Conservation (phyloP, 2,329 filamentous ascomycete species). For the Trichoderma breve region DNA sequence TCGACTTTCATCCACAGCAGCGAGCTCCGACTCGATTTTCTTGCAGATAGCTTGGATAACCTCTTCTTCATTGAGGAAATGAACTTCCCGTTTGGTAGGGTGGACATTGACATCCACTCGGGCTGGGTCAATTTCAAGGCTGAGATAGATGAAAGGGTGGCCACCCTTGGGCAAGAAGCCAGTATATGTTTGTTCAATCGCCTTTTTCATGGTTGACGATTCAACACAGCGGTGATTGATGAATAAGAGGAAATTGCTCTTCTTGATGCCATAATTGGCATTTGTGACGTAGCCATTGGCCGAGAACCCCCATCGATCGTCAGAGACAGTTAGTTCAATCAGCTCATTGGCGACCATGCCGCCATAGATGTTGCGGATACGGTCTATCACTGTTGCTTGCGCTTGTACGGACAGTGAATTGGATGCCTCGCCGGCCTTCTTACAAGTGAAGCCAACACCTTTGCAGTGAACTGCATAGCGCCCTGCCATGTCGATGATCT, state of each 20-base stretch:
- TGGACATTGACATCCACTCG: constrained; percentile 97
- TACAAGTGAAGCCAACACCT: constrained; percentile 92
- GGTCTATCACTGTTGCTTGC: constrained; percentile 69
- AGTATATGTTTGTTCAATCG: constrained; percentile 85
- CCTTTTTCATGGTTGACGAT: constrained; percentile 82
- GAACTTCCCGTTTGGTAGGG: constrained; percentile 93
- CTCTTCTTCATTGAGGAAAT: constrained; percentile 96
- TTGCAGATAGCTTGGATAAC: constrained; percentile 85
- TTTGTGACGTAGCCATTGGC: constrained; percentile 81
- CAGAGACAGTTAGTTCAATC: constrained; percentile 68
- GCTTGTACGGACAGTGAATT: constrained; percentile 77
- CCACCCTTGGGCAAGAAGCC: constrained; percentile 88
- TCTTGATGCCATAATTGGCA: constrained; percentile 92
- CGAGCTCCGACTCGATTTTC: constrained; percentile 72
- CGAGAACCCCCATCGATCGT: constrained; percentile 79
- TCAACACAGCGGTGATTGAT: constrained; percentile 97
- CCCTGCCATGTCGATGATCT: constrained; percentile 92
- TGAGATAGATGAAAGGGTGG: constrained; percentile 91
- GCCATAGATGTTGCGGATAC: constrained; percentile 88
- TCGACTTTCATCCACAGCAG: constrained; percentile 86
- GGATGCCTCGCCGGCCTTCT: constrained; percentile 87
- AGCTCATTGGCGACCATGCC: constrained; percentile 83
- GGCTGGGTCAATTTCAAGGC: constrained; percentile 85
- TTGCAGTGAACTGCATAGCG: constrained; percentile 89
- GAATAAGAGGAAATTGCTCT: constrained; percentile 83